Base-by-base conservation (phyloP, 1,284 basidiomycete genomes). In the Fomitopsis pinicola region DNA sequence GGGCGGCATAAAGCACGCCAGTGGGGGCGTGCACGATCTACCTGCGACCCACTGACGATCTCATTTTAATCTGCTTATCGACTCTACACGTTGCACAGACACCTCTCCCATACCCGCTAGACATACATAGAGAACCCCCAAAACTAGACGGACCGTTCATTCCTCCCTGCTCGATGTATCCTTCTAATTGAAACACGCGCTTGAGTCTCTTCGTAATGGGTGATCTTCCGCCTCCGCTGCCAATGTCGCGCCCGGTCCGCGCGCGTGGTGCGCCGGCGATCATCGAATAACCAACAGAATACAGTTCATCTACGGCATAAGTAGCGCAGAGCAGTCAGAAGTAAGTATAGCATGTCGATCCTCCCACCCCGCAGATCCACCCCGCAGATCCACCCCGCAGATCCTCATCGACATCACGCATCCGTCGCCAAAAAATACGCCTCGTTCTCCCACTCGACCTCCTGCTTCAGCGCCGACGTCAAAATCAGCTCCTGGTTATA, bases 401-500 rank as follows among this genome's bases (percentile, higher is more conserved):
- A 33, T 33, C 30, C 30, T 33, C 30, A 22, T 22, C 30, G 5
- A 5, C 38, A 3, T 50, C 48, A 50, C 28, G 28, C 28, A 30
- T 50, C 48, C 48, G 26, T 22, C 35, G 35, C n/a, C 12, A 54
- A 8, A 14, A 54, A 15, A 38, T 68, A 68, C 15, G 59, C 62
- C 17, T 60, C 68, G 58, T 79, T 78, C 22, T 87, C 80, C 84
- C 84, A 89, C 35, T 86, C 84, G 44, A 90, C 75, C 66, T 85
- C 74, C 70, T 92, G 91, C 62, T 76, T 82, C 68, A 92, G 72
- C 2, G 84, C 83, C 0, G 81, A 82, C 28, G 78, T 83, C 59
- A 92, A 72, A 8, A 93, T 72, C 19, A 92, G 74, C 70, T 92
- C 90, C 17, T 81, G 78, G 1, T 77, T 81, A 72, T 90, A 92